Conservation (phyloP, 352 stramenopile species). For the Globisporangium ultimum region DNA sequence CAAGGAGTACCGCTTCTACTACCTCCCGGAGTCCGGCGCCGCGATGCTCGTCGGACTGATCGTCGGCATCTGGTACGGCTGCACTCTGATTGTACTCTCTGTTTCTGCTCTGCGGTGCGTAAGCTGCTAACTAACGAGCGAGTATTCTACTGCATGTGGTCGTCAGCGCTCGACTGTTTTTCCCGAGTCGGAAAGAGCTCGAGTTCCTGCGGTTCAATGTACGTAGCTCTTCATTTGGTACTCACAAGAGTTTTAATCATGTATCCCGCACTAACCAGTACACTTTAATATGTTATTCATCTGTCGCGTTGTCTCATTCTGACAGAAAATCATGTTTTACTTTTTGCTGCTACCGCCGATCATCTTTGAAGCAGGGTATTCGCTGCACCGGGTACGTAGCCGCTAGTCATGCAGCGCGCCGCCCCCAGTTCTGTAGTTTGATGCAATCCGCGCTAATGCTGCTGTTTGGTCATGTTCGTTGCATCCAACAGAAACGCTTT, state of each 20-base stretch:
- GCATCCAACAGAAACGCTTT: constrained; percentile 78
- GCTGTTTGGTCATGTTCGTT: background rate
- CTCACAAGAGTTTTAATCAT: background rate
- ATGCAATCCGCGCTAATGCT: background rate
- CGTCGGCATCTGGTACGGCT: constrained; percentile 65
- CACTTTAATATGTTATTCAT: background rate
- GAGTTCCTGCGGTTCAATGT: constrained; percentile 90
- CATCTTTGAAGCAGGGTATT: constrained; percentile 97
- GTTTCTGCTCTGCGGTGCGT: too few species aligned
- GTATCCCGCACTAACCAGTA: too few species aligned
- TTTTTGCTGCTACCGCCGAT: constrained; percentile 96
- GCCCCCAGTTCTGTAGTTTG: background rate
- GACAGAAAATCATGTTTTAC: constrained; percentile 93
- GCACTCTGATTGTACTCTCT: background rate
- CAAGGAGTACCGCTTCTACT: constrained; percentile 89
- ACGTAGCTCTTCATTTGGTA: constrained; percentile 1
- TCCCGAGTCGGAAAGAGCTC: constrained; percentile 84
- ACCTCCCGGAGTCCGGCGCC: constrained; percentile 87
- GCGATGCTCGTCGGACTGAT: constrained; percentile 91
- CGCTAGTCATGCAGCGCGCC: background rate
- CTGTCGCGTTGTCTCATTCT: background rate
- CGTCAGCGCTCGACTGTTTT: constrained; percentile 74
- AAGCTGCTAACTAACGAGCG: background rate
- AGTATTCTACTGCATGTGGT: background rate
- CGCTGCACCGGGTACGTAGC: constrained; percentile 61